Base-by-base conservation (phyloP, 2,329 filamentous ascomycete genomes). In the Fusarium sp. region DNA sequence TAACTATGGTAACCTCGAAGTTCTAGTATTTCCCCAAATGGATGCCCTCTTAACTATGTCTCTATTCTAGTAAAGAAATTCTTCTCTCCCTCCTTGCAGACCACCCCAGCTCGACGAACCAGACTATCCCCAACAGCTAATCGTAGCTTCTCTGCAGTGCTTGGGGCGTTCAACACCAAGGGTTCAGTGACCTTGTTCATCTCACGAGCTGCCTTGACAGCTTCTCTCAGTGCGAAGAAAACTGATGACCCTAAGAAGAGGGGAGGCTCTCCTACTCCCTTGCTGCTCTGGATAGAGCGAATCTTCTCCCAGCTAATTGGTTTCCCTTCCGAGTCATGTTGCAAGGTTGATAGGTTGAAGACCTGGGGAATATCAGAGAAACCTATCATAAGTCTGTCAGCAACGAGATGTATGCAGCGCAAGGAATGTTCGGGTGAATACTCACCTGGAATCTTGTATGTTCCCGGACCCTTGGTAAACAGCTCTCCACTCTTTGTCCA, bases 151-250 rank as follows among this genome's bases (percentile, higher is more conserved):
- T 58, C 54, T 37, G 54, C 54, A 18, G 54, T 58, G 31, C 54
- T 24, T 6, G 54, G 54, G 4, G 54, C 54, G 22, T 58, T 18
- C 34, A 58, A 11, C 4, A 29, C 22, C 24, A 67, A 22, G 2
- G 50, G 59, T 4, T 64, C 65, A 4, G 50, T 37, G 6, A 59
- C 22, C 2, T 67, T 59, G 47, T 67, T 67, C 65, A 67, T 67
- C 31, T 64, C 31, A 18, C 65, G 54, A 20, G 65, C 65, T 5
- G 65, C 65, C 14, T 59, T 67, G 22, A 64, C 50, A 8, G 65
- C 65, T 14, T 67, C 65, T 16, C 65, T 67, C 1, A 67, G 18
- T 3, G 65, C 65, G 16, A 67, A 67, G 54, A 67, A 67, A 1
- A 64, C 65, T n/a, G 60, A 64, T 2, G 31, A 64, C 5, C 62